Evolutionary conservation across 148 eudicot genomes (phyloP).

Genomic region (Euryodendron excelsum): DNA sequence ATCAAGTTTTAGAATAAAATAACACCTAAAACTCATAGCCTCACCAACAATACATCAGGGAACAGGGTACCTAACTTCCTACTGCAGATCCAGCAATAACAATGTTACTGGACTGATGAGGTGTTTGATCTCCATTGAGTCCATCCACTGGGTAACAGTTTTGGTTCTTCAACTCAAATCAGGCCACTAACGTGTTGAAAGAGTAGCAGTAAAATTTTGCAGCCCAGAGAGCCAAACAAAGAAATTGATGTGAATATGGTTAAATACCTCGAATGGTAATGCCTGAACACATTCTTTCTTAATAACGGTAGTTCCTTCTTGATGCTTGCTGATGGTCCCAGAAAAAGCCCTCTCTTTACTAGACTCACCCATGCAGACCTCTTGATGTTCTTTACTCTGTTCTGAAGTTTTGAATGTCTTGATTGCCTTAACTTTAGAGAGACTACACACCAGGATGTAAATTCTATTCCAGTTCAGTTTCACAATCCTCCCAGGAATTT

Average conservation of each 20-base stretch:
- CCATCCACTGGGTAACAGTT: background rate
- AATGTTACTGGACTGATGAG: background rate
- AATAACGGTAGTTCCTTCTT: background rate
- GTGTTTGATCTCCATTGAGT: background rate
- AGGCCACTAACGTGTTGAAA: background rate
- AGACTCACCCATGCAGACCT: conserved; percentile 15
- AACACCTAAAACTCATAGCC: too few species aligned
- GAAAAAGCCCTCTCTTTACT: conserved; percentile 11
- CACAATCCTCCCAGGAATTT: background rate
- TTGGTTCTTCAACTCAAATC: background rate
- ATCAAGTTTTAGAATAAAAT: too few species aligned
- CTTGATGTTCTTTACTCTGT: background rate
- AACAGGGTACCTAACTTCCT: too few species aligned
- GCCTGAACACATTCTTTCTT: conserved; percentile 9
- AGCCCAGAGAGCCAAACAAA: background rate
- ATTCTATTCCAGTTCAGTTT: too few species aligned
- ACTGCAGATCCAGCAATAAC: background rate
- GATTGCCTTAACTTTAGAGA: background rate
- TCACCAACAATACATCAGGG: too few species aligned
- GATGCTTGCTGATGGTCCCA: conserved; percentile 8
- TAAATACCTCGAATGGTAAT: conserved; percentile 3
- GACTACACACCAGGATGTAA: too few species aligned
- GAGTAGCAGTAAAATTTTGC: background rate
- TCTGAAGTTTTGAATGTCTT: background rate
- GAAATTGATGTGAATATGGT: background rate